A percentile compares a stretch with the other conserved stretches of the same genome.
Conservation (phyloP, 2,329 filamentous ascomycete species). For the Hirsutella minnesotensis region DNA sequence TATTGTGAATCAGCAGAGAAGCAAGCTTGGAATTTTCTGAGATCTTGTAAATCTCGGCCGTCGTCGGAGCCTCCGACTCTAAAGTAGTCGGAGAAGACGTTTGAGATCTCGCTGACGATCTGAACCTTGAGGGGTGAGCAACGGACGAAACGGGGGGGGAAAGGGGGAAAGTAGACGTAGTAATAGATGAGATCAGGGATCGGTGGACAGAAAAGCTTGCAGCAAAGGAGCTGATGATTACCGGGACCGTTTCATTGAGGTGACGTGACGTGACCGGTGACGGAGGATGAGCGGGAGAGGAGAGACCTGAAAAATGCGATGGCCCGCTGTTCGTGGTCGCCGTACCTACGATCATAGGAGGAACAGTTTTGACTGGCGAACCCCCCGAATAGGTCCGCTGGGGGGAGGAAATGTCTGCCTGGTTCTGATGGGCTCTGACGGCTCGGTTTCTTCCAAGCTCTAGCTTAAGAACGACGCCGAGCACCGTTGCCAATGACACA, state of each 20-base stretch:
- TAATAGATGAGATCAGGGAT: background rate
- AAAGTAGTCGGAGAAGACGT: background rate
- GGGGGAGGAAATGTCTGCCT: background rate
- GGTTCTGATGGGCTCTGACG: background rate
- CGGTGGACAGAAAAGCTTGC: background rate
- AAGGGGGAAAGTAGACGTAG: background rate
- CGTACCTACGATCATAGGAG: too few species aligned
- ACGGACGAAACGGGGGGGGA: background rate
- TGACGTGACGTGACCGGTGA: background rate
- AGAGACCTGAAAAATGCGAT: too few species aligned
- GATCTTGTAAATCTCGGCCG: slow-evolving; percentile 4
- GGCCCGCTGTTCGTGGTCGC: too few species aligned
- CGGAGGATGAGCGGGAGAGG: too few species aligned
- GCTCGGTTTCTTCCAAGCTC: background rate
- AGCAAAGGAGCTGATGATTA: background rate
- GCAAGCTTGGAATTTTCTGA: slow-evolving; percentile 8
- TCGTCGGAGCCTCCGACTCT: background rate
- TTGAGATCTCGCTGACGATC: background rate
- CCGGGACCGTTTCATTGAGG: background rate
- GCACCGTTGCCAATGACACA: slow-evolving; percentile 1
- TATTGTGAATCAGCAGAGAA: slow-evolving; percentile 4
- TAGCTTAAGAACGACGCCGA: slow-evolving; percentile 9
- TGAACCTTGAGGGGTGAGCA: background rate
- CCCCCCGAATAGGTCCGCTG: background rate
- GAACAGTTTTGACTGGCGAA: background rate